Evolutionary conservation across 306 rosid genomes (phyloP).

Genomic region (Coriaria nepalensis): DNA sequence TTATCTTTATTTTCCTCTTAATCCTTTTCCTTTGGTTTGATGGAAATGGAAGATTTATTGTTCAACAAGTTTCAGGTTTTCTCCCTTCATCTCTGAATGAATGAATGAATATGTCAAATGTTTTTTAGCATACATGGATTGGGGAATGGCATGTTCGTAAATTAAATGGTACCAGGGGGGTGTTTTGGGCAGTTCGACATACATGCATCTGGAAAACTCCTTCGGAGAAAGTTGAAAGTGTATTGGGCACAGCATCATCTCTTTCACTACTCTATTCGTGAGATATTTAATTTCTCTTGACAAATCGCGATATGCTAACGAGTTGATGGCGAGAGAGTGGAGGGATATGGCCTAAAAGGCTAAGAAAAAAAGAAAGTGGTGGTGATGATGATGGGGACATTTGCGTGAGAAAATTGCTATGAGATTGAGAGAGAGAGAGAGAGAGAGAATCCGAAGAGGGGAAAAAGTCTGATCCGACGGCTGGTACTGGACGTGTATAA

Average conservation of each 20-base stretch:
- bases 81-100: no score
- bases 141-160: not conserved
- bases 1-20: not conserved
- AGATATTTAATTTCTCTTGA: no score
- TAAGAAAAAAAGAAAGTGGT: no score
- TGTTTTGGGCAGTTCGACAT: not conserved
- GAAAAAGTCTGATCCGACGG: not conserved
- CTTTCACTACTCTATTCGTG: no score
- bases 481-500: not conserved
- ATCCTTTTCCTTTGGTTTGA: slow-evolving; percentile 7
- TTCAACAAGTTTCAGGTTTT: slow-evolving; percentile 1
- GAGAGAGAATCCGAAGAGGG: not conserved
- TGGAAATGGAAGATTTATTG: slow-evolving; percentile 25
- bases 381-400: not conserved
- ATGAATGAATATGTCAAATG: no score
- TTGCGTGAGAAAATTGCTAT: not conserved
- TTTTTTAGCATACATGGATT: not conserved
- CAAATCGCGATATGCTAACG: no score
- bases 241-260: no score
- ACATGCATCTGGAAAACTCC: no score
- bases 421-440: not conserved
- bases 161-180: not conserved
- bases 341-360: no score
- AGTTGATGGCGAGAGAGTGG: no score
- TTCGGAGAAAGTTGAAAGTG: no score